A percentile compares a stretch with the other conserved stretches of the same genome.
Conservation (phyloP, 345 rosid species). For the Syzygium oleosum region DNA sequence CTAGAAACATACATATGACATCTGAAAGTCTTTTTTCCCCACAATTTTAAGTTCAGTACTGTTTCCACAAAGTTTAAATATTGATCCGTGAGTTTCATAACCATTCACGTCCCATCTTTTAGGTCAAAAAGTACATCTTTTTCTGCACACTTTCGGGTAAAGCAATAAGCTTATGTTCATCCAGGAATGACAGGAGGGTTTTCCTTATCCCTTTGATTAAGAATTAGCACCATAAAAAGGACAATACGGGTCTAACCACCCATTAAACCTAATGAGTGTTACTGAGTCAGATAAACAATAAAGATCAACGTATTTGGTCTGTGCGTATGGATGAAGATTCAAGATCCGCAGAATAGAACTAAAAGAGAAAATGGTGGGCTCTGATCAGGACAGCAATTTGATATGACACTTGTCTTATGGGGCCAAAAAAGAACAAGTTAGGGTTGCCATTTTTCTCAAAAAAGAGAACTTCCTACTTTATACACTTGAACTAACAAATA, state of each 20-base stretch:
- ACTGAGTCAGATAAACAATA: neutral
- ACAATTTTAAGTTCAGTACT: neutral
- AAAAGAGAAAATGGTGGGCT: conserved; percentile 8
- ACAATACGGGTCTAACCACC: neutral
- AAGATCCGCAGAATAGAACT: neutral
- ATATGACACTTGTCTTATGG: neutral
- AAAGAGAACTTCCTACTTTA: neutral
- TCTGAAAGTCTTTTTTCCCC: neutral
- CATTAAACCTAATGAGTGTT: neutral
- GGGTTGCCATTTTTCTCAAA: neutral
- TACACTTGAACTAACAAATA: neutral
- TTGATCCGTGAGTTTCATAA: neutral
- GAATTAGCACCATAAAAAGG: neutral
- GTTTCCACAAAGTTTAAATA: neutral
- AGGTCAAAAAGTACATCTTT: neutral
- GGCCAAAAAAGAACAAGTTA: neutral
- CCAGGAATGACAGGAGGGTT: neutral
- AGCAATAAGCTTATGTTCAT: neutral
- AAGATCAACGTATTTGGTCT: neutral
- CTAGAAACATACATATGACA: neutral
- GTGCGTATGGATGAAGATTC: neutral
- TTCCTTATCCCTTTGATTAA: neutral
- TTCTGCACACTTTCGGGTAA: neutral
- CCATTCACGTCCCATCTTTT: neutral
- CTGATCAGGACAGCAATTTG: conserved; percentile 23